Base-by-base conservation (phyloP, 176 grass and related monocot species). In the Triticum dicoccoides region DNA sequence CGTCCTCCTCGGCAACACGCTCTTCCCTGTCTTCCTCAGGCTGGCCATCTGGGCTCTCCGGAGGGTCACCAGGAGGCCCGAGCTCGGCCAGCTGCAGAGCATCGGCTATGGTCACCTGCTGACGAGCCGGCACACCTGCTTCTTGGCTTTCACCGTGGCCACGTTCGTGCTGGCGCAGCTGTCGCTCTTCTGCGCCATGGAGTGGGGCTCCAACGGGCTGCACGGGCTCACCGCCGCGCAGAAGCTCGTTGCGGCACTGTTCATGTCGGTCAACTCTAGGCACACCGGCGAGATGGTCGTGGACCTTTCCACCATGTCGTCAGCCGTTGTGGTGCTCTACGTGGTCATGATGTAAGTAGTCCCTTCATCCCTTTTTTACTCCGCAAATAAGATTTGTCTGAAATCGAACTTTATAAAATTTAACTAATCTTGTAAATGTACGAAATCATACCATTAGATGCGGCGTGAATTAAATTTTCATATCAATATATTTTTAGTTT, bases 301-400 rank as follows among this genome's bases (percentile, higher is more conserved):
- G 21, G 91, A 98, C 56, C 69, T 95, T 70, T 80, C 89, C 10
- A 52, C 72, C 1, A 20, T 98, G 6, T 88, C 96, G 52, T 29
- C 89, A 5, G 91, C 93, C 77, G 12, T 91, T 6, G 51, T 98
- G 63, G 93, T 93, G 18, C 69, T 98, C 37, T 92, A 87, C 73
- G 78, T 90, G 24, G 86, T 92, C 1, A 95, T 98, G 93, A 98
- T 98, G 96, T 98, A 73, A 5, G 80, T n/a, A n/a, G n/a, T n/a
- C n/a, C n/a, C n/a, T n/a, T n/a, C n/a, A n/a, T n/a, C n/a, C n/a
- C n/a, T n/a, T n/a, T n/a, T n/a, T n/a, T n/a, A n/a, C n/a, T n/a
- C n/a, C n/a, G n/a, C n/a, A n/a, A n/a, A n/a, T n/a, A n/a, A n/a
- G n/a, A n/a, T n/a, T n/a, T n/a, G n/a, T n/a, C n/a, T n/a, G n/a